Base-by-base conservation (phyloP, 2,329 filamentous ascomycete genomes). In the Penicillium sp. region DNA sequence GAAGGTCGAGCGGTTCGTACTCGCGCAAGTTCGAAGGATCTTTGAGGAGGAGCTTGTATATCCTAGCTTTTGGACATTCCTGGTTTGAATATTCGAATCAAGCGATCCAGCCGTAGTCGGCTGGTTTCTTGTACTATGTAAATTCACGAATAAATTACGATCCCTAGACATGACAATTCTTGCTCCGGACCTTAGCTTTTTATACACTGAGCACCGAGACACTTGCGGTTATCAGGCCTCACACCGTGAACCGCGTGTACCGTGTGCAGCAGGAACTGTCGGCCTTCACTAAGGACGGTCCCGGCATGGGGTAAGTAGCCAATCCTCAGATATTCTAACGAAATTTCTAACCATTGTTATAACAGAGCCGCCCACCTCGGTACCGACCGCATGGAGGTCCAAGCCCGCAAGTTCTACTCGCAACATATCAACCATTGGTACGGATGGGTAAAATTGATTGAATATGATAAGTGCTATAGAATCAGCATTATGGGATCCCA, bases 331-430 rank as follows among this genome's bases (percentile, higher is more conserved):
- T 40, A 29, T 41, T 18, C 10, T 25, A 40, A 45, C 8, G 18
- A 23, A 23, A 49, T 18, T 15, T 31, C 59, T 63, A 52, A 64
- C 42, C n/a, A 37, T 29, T 37, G 50, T 34, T 50, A 56, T 76
- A 50, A 60, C 65, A 85, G 88, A 71, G 80, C 82, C 54, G 84
- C 86, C 49, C 86, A 92, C 57, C 86, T 97, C 68, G 93, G 94
- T 61, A 88, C 90, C 72, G 94, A 97, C 74, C 93, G 94, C 62
- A 91, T 96, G 84, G 94, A 99, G 79, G 93, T 97, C 50, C 94
- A 99, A 78, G 93, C 94, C 63, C 91, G 94, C 83, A 99, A 99
- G 80, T 99, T 99, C 83, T 99, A 99, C 84, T 96, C 92, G 59
- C 77, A 99, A 99, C 86, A 99, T 99, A 29, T 29, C 7, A 7